These are phyloP conservation scores for Mucor velutinosus DNA, from an alignment of 371 early-diverging fungal genomes.

Conservation along the genomic window DNA sequence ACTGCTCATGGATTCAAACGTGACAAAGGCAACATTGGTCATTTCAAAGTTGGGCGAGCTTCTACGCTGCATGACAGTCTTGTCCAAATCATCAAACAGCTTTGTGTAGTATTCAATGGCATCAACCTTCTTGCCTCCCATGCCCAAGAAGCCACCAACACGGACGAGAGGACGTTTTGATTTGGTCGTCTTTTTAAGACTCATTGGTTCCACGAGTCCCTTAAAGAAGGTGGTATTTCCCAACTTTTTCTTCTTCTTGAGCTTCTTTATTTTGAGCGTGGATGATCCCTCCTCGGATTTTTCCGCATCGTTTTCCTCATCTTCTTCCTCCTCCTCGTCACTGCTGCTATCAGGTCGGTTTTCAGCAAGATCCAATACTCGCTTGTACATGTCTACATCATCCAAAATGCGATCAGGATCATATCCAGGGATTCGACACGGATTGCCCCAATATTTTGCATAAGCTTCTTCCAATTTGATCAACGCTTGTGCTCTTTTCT, in stretches of 20 bases:
- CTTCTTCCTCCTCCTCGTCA: not conserved
- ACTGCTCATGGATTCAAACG: slow-evolving; percentile 44
- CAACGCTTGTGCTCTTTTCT: slow-evolving; percentile 38
- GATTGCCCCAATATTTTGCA: slow-evolving; percentile 51
- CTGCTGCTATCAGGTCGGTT: slow-evolving; percentile 3
- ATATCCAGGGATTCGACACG: slow-evolving; percentile 42
- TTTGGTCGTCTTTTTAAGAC: not conserved
- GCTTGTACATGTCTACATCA: slow-evolving; percentile 33
- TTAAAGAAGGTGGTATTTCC: slow-evolving; percentile 21
- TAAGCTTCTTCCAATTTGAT: slow-evolving; percentile 44
- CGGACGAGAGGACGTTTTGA: slow-evolving; percentile 29
- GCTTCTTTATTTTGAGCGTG: not conserved
- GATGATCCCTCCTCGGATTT: not conserved
- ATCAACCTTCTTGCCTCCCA: slow-evolving; percentile 44
- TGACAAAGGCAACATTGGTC: slow-evolving; percentile 50
- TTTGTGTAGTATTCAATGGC: slow-evolving; percentile 51
- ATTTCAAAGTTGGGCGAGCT: slow-evolving; percentile 31
- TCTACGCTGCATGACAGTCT: slow-evolving; percentile 31
- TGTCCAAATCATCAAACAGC: slow-evolving; percentile 39
- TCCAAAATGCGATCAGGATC: slow-evolving; percentile 48
- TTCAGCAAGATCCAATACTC: slow-evolving; percentile 22
- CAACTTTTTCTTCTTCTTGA: slow-evolving; percentile 22
- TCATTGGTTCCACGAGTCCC: slow-evolving; percentile 14
- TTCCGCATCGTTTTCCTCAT: not conserved
- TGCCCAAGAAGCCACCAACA: slow-evolving; percentile 35